These are phyloP conservation scores for Candida dubliniensis DNA, from an alignment of 1,139 yeast genomes.

Conservation along the genomic window DNA sequence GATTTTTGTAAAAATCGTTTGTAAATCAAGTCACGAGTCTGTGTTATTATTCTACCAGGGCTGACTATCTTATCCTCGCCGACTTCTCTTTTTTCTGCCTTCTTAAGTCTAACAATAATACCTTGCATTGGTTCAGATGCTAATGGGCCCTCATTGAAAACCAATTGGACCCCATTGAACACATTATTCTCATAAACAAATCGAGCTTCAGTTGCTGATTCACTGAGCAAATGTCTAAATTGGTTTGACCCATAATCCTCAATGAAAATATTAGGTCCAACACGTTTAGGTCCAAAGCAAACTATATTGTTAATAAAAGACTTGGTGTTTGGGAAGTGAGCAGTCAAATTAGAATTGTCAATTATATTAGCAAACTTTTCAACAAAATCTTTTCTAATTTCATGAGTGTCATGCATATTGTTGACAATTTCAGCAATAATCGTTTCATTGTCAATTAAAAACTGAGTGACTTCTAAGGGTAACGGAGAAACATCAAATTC, in stretches of 20 bases:
- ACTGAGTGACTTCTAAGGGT: conserved; percentile 49
- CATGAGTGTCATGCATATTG: conserved; percentile 18
- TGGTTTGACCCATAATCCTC: conserved; percentile 42
- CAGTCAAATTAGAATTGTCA: conserved; percentile 20
- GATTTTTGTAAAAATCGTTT: conserved; percentile 73
- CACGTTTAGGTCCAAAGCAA: conserved; percentile 75
- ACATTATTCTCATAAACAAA: conserved; percentile 66
- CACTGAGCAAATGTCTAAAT: conserved; percentile 31
- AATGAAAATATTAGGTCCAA: conserved; percentile 74
- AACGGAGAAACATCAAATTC: conserved; percentile 59
- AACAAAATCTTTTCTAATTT: conserved; percentile 3
- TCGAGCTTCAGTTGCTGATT: conserved; percentile 16
- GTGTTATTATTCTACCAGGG: conserved; percentile 63
- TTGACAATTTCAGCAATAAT: conserved; percentile 26
- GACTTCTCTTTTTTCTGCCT: conserved; percentile 27
- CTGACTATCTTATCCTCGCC: conserved; percentile 38
- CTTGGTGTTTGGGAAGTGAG: conserved; percentile 20
- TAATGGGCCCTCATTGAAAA: conserved; percentile 83
- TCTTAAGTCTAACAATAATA: conserved; percentile 52
- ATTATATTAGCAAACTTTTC: conserved; percentile 32
- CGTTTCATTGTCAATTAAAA: conserved; percentile 49
- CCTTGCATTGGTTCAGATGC: conserved; percentile 90
- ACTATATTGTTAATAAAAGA: conserved; percentile 48
- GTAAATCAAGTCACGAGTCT: conserved; percentile 73
- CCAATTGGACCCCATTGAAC: conserved; percentile 81